Base-by-base conservation (phyloP, 768 basidiomycete species). In the Baorangia bicolor region DNA sequence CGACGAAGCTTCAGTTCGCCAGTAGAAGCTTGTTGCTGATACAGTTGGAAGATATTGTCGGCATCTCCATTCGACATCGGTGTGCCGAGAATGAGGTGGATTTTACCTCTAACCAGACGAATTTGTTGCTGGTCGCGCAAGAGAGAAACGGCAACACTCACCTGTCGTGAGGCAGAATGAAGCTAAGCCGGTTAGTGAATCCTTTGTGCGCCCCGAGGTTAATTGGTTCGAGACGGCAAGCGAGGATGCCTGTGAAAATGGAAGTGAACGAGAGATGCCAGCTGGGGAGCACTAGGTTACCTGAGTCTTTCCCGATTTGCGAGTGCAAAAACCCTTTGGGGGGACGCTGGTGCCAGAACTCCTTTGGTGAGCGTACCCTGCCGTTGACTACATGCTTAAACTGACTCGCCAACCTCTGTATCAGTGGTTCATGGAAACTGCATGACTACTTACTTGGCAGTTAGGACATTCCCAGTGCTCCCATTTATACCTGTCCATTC, bases 391-490 rank as follows among this genome's bases (percentile, higher is more conserved):
- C 45, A 30, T 68, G 41, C 25, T 28, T 50, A 8, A 28, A 35
- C 71, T 73, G 21, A 31, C 20, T 23, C 45, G 7, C 25, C 45
- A 37, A 31, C 23, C 25, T 20, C 14, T 42, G 23, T 39, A 37
- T 45, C 48, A 65, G 51, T 2, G 4, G 14, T 34, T 41, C 30
- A 47, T 18, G 7, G 18, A 52, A n/a, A 33, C 5, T 14, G 7
- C 16, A 20, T 6, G 13, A 27, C 27, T 14, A 48, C 74, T 49
- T 69, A 89, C 90, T 18, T 74, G 62, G 65, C 89, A 92, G 53
- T 75, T 63, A 31, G 75, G 69, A 63, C 90, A 93, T 66, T 88
- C 80, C 82, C 88, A 90, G 46, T 78, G 64, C 64, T 88, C 81
- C 90, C 89, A 91, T 69, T 85, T 86, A 49, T 68, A 84, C 61